These are phyloP conservation scores for Trametes versicolor DNA, from an alignment of 1,284 basidiomycete genomes.

Conservation along the genomic window DNA sequence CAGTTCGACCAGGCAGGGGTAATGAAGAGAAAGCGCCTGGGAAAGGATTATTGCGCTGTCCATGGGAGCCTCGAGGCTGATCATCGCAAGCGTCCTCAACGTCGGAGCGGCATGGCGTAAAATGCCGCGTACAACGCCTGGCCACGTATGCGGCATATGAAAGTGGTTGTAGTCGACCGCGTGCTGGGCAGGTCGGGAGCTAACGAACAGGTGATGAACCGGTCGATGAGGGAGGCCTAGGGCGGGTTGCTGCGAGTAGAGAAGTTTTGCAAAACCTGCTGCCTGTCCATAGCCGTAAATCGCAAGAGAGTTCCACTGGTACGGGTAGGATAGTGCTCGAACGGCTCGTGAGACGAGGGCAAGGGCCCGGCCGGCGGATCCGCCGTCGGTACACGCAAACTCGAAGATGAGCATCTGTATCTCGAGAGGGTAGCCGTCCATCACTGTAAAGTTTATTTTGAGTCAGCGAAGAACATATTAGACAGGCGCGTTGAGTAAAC, in stretches of 20 bases:
- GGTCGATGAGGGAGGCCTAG: constrained; percentile 16
- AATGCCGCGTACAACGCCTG: constrained; percentile 31
- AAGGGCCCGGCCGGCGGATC: constrained; percentile 34
- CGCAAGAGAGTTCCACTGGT: constrained; percentile 40
- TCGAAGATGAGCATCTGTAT: constrained; percentile 40
- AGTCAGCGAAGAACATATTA: not conserved
- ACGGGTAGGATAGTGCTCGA: constrained; percentile 36
- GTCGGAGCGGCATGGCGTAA: constrained; percentile 40
- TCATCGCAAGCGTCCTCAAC: constrained; percentile 41
- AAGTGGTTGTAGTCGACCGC: constrained; percentile 15
- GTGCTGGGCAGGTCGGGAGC: constrained; percentile 29
- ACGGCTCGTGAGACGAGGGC: constrained; percentile 41
- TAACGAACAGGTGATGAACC: constrained; percentile 41
- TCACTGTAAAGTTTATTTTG: not conserved
- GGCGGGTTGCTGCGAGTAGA: constrained; percentile 4
- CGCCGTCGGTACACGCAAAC: constrained; percentile 32
- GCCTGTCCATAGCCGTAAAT: constrained; percentile 31
- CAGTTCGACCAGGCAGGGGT: constrained; percentile 38
- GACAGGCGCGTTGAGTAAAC: not conserved
- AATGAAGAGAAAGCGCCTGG: constrained; percentile 33
- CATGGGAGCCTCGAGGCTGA: constrained; percentile 36
- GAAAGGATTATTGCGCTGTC: constrained; percentile 35
- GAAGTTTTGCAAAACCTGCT: constrained; percentile 7
- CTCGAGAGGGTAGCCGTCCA: constrained; percentile 41
- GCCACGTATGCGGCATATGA: constrained; percentile 1